Percentiles rank a stretch among this genome's conserved stretches.
phyloP scores from a whole-genome alignment of 306 rosid genomes.

The Cicer arietinum region DNA sequence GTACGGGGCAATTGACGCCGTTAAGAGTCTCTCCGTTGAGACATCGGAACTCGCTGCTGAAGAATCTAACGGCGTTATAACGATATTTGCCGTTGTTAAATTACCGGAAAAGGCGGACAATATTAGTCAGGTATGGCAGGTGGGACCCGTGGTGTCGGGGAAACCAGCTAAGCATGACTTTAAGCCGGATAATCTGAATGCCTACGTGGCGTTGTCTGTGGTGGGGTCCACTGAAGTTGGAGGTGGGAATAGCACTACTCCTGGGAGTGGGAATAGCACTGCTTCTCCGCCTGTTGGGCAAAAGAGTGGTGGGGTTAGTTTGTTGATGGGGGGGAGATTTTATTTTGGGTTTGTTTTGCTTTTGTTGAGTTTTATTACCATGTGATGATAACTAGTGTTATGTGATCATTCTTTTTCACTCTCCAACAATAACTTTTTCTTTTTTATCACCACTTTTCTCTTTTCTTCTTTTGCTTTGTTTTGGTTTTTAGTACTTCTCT shows the following conservation, averaged over 20 bases:
- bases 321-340: constrained; percentile 5
- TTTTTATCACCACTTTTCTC: neutral
- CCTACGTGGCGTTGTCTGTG: constrained; percentile 17
- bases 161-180: neutral
- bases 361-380: neutral
- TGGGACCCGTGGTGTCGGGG: constrained; percentile 53
- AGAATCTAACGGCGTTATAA: constrained; percentile 11
- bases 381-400: neutral
- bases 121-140: constrained; percentile 74
- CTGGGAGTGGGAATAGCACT: neutral
- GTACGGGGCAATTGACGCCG: neutral
- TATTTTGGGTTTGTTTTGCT: constrained; percentile 13
- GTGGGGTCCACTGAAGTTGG: neutral
- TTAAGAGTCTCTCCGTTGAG: constrained; percentile 43
- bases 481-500: too few species aligned
- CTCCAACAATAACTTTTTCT: constrained; percentile 20
- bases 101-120: constrained; percentile 48
- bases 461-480: neutral
- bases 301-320: constrained; percentile 18
- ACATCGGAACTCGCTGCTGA: constrained; percentile 50
- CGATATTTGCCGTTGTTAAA: constrained; percentile 54
- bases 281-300: neutral
- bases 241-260: neutral
- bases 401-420: neutral
- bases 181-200: neutral